Evolutionary conservation across 2,329 filamentous ascomycete genomes (phyloP).

Genomic region (Fusarium lateritium): DNA sequence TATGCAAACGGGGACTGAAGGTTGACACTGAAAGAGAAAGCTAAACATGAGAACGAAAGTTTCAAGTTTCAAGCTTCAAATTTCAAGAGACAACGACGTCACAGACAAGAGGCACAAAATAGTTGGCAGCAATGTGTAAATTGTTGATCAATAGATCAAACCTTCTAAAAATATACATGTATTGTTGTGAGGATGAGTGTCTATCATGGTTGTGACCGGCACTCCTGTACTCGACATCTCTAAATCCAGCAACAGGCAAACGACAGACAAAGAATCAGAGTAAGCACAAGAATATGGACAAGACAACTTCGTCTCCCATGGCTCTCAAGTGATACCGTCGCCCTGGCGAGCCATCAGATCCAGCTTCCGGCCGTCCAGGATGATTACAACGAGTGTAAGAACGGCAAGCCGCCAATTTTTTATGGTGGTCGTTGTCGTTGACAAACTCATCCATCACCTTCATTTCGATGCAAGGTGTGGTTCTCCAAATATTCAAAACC

Average conservation of each 20-base stretch:
- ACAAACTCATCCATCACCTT: slow-evolving; percentile 43
- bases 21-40: neutral
- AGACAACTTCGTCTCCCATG: slow-evolving; percentile 37
- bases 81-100: neutral
- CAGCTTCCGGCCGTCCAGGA: slow-evolving; percentile 57
- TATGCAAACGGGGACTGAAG: neutral
- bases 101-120: neutral
- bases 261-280: slow-evolving; percentile 54
- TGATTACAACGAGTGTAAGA: slow-evolving; percentile 70
- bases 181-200: slow-evolving; percentile 47
- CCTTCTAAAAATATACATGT: slow-evolving; percentile 46
- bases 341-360: slow-evolving; percentile 52
- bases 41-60: neutral
- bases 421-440: slow-evolving; percentile 47
- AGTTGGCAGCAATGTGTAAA: slow-evolving; percentile 48
- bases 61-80: neutral
- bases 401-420: slow-evolving; percentile 55
- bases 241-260: slow-evolving; percentile 48
- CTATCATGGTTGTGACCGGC: slow-evolving; percentile 52
- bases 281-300: slow-evolving; percentile 57
- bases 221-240: slow-evolving; percentile 48
- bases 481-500: slow-evolving; percentile 32
- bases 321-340: slow-evolving; percentile 50
- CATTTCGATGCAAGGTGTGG: slow-evolving; percentile 35
- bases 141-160: slow-evolving; percentile 45